Base-by-base conservation (phyloP, 768 basidiomycete species). In the Nidula microcarpa region DNA sequence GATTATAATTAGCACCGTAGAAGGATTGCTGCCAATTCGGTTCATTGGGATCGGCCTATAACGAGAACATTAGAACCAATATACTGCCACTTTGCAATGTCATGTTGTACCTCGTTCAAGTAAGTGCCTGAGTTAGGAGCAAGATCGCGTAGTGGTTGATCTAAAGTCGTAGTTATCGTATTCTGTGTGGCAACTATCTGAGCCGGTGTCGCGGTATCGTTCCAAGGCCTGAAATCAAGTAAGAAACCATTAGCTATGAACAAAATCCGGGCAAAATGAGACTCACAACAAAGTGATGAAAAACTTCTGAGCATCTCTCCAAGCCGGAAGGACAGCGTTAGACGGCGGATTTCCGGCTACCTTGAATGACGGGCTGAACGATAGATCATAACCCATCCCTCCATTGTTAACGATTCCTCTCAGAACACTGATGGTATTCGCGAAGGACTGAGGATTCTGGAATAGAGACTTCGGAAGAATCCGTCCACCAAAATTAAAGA, bases 311-410 rank as follows among this genome's bases (percentile, higher is more conserved):
- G 55, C 49, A 2, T 49, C 50, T 33, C 60, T 54, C 55, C 57
- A 61, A 1, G 57, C 55, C 23, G 60, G 60, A 11, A 56, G 53
- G 8, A 61, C 48, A 2, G 60, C 57, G 16, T 61, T 61, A 13
- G 13, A 13, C 34, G 55, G 41, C 10, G 57, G 57, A 33, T 53
- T 14, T n/a, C n/a, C 23, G 10, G n/a, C 44, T 10, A 30, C n/a
- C 4, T 10, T 10, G 14, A 46, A 18, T 46, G 14, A 14, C 44
- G 44, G n/a, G 14, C 23, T 11, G 10, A 46, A 10, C 4, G n/a
- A 11, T n/a, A 46, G 13, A n/a, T 46, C 44, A n/a, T 11, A 14
- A 14, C 13, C 23, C 10, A 30, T 23, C n/a, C n/a, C 44, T 10
- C 44, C 44, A n/a, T n/a, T 23, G 23, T 30, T 18, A 4, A 30